Conservation (phyloP, 805 yeast genomes). For the Wickerhamiella vanderwaltii region DNA sequence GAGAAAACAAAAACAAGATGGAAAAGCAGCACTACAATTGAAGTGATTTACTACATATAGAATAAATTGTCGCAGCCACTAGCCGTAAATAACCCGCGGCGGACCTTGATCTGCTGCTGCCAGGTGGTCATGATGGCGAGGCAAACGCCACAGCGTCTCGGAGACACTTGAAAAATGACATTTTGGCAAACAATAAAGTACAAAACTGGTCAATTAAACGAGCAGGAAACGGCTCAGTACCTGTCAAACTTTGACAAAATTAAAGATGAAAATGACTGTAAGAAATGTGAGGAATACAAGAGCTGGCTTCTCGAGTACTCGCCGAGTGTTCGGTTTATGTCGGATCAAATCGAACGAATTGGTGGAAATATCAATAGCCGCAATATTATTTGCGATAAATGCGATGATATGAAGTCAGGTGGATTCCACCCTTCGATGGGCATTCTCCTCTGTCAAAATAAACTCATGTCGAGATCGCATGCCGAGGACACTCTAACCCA, state of each 20-base stretch:
- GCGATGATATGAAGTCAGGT: slow-evolving; percentile 76
- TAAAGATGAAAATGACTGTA: slow-evolving; percentile 55
- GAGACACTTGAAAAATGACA: not conserved
- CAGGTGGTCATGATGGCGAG: no score
- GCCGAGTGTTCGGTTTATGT: slow-evolving; percentile 80
- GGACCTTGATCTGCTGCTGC: no score
- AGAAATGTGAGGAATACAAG: slow-evolving; percentile 56
- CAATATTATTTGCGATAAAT: slow-evolving; percentile 65
- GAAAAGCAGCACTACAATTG: no score
- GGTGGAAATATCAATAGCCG: slow-evolving; percentile 39
- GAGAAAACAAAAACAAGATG: no score
- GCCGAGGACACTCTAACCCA: slow-evolving; percentile 86
- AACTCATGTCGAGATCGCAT: slow-evolving; percentile 61
- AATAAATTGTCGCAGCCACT: no score
- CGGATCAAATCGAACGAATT: slow-evolving; percentile 62
- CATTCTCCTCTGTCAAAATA: slow-evolving; percentile 73
- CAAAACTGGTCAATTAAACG: slow-evolving; percentile 16
- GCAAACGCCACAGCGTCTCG: not conserved
- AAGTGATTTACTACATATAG: no score
- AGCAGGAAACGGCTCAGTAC: slow-evolving; percentile 3
- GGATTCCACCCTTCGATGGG: slow-evolving; percentile 91
- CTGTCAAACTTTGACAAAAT: slow-evolving; percentile 35
- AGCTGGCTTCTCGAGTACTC: slow-evolving; percentile 65
- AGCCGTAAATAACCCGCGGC: no score
- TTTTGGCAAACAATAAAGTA: slow-evolving; percentile 14